Conservation (phyloP, 768 basidiomycete species). For the Termitomyces sp. region DNA sequence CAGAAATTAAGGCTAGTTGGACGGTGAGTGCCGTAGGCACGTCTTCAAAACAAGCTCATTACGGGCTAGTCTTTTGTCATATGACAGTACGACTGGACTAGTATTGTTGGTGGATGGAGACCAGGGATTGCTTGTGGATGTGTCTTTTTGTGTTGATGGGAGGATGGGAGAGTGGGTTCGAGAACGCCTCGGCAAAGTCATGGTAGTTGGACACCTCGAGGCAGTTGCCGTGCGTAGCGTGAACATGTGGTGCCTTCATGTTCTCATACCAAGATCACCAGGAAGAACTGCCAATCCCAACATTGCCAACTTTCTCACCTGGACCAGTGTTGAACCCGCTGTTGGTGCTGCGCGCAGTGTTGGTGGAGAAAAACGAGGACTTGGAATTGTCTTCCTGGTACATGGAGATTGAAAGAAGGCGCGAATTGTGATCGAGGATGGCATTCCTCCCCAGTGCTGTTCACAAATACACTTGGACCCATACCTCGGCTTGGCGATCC, state of each 20-base stretch:
- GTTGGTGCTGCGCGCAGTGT: conserved; percentile 50
- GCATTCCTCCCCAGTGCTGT: background rate
- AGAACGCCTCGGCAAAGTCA: conserved; percentile 46
- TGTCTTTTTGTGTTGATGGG: conserved; percentile 43
- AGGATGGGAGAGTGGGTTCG: conserved; percentile 40
- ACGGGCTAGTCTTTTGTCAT: conserved; percentile 46
- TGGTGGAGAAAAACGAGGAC: conserved; percentile 42
- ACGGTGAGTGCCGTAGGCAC: conserved; percentile 33
- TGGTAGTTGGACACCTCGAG: conserved; percentile 59
- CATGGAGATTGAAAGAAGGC: conserved; percentile 21
- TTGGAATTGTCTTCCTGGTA: conserved; percentile 46
- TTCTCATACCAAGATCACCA: background rate
- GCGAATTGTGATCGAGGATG: background rate
- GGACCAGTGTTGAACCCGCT: conserved; percentile 35
- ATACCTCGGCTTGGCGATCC: conserved; percentile 13
- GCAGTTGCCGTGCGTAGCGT: conserved; percentile 10
- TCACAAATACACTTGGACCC: background rate
- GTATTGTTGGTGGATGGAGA: conserved; percentile 46
- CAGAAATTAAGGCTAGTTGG: conserved; percentile 57
- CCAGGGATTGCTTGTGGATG: conserved; percentile 53
- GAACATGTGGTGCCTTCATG: conserved; percentile 4
- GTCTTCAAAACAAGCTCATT: background rate
- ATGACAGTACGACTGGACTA: conserved; percentile 43
- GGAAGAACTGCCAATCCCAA: conserved; percentile 36
- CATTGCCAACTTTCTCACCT: conserved; percentile 34